Evolutionary conservation across 2,329 filamentous ascomycete genomes (phyloP), one percentile per base, ranked within the genome.

Genomic region (Magnaporthales sp.): DNA sequence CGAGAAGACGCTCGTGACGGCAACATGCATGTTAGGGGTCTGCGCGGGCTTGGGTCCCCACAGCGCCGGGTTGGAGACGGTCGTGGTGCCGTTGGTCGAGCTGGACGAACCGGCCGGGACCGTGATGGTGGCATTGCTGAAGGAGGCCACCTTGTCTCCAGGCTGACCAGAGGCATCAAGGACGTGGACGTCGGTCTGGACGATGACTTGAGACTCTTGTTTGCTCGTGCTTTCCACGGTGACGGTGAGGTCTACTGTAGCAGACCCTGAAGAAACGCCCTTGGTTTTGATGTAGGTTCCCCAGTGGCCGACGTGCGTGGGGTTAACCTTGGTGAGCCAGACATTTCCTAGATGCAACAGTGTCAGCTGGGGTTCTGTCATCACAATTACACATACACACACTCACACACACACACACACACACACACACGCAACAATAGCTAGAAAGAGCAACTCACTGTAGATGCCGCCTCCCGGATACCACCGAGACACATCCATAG

Each of bases 381-480:
- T n/a, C n/a, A n/a, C n/a, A n/a, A n/a, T n/a, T n/a, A n/a, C n/a
- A n/a, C n/a, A n/a, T n/a, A n/a, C n/a, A n/a, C n/a, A n/a, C n/a
- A n/a, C n/a, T n/a, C n/a, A n/a, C n/a, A n/a, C n/a, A n/a, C n/a
- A n/a, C n/a, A n/a, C n/a, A n/a, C n/a, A n/a, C n/a, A n/a, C n/a
- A n/a, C n/a, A n/a, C n/a, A n/a, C n/a, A n/a, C n/a, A n/a, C n/a
- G n/a, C n/a, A n/a, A n/a, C n/a, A n/a, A n/a, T n/a, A n/a, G n/a
- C n/a, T n/a, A n/a, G 74, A 67, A 26, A 56, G 10, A 26, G 3
- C n/a, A 58, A 58, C 54, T 83, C 81, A 3, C 83, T 79, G 70
- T 84, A 85, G n/a, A 85, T 73, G 1, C 83, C 83, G 27, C 75
- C 83, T n/a, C 83, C 82, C 6, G 83, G 83, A 68, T 85, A 85